Conservation (phyloP, 148 eudicot genomes). For the Fagopyrum tataricum region DNA sequence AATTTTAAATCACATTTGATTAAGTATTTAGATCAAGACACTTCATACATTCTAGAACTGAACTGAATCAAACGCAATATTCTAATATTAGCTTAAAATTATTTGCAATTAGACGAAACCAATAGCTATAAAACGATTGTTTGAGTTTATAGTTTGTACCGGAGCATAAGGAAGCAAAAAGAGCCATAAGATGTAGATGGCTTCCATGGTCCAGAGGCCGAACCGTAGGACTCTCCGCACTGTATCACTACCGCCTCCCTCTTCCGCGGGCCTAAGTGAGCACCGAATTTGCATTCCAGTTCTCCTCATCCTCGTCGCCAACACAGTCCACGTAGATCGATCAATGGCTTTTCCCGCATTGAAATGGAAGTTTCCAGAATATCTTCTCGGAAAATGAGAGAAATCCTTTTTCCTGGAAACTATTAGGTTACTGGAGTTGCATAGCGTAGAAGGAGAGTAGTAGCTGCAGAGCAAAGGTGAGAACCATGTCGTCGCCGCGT, state of each 20-base stretch:
- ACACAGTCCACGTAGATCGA: neutral
- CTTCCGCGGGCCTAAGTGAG: constrained; percentile 12
- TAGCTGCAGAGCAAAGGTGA: neutral
- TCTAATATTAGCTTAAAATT: neutral
- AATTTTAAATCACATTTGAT: neutral
- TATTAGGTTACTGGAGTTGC: neutral
- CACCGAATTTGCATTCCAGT: neutral
- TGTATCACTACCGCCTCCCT: constrained; percentile 21
- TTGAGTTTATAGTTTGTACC: constrained; percentile 25
- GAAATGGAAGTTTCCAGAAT: neutral
- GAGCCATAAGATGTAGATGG: constrained; percentile 75
- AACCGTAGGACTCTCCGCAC: constrained; percentile 27
- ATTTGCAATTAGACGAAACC: neutral
- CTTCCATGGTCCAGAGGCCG: constrained; percentile 62
- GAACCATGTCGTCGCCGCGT: constrained; percentile 5
- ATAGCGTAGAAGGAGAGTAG: neutral
- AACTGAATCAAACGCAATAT: neutral
- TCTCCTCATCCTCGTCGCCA: neutral
- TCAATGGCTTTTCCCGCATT: neutral
- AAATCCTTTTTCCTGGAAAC: constrained; percentile 3
- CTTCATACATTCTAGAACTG: neutral
- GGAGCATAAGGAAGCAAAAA: constrained; percentile 97
- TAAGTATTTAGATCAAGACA: neutral
- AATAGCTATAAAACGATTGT: neutral
- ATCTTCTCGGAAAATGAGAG: neutral